These are phyloP conservation scores for Pyrenophora seminiperda DNA, from an alignment of 2,329 filamentous ascomycete species.

Conservation along the genomic window DNA sequence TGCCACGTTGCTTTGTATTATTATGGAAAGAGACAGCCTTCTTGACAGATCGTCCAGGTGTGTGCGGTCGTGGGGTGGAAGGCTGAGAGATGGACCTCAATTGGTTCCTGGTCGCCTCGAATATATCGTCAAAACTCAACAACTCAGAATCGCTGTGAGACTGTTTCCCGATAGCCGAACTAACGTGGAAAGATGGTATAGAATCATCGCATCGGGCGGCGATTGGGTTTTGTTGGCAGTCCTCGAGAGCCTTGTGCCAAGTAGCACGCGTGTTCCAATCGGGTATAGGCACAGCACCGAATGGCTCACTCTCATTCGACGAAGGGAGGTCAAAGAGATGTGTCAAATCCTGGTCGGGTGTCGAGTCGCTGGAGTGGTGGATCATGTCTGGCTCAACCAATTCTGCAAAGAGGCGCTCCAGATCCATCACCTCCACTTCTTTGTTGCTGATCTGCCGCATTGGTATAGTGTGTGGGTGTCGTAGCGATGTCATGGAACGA, in stretches of 20 bases:
- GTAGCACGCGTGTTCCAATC: conserved; percentile 56
- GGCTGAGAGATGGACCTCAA: conserved; percentile 40
- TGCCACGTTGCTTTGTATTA: conserved; percentile 25
- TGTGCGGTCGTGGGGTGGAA: conserved; percentile 38
- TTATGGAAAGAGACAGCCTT: conserved; percentile 35
- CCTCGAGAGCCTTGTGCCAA: conserved; percentile 61
- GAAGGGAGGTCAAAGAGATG: conserved; percentile 59
- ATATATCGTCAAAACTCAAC: conserved; percentile 39
- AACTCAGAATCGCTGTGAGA: conserved; percentile 41
- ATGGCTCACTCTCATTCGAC: conserved; percentile 57
- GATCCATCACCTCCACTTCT: conserved; percentile 60
- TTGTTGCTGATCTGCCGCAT: conserved; percentile 58
- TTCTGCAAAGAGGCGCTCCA: conserved; percentile 67
- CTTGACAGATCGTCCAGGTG: conserved; percentile 23
- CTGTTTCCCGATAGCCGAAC: conserved; percentile 39
- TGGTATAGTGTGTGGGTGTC: conserved; percentile 35
- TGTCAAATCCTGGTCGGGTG: conserved; percentile 57
- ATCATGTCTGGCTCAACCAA: conserved; percentile 64
- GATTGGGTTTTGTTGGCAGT: conserved; percentile 57
- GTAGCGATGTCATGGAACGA: conserved; percentile 35
- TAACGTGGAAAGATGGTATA: conserved; percentile 34
- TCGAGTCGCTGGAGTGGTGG: conserved; percentile 52
- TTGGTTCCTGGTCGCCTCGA: conserved; percentile 35
- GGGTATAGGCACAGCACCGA: conserved; percentile 55
- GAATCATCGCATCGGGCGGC: conserved; percentile 38